Base-by-base conservation (phyloP, 164 flowering plant species). In the Piper betle region DNA sequence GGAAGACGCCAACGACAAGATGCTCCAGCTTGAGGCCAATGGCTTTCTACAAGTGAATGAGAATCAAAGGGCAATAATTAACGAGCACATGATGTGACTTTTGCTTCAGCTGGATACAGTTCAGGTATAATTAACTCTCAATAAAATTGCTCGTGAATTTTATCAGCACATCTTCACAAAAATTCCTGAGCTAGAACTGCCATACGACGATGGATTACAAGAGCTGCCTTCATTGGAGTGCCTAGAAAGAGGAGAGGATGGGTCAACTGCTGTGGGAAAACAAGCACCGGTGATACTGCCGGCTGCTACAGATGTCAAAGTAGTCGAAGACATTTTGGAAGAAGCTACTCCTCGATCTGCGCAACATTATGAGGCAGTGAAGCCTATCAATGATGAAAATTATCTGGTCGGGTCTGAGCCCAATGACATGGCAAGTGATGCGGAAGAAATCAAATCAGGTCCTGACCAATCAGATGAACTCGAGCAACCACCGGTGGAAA, bases 41-140 rank as follows among this genome's bases (percentile, higher is more conserved):
- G n/a, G 71, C 46, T 72, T 69, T 42, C 52, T 55, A 10, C 64
- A 43, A 53, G 67, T 48, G 6, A 71, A 72, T 62, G 58, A 74
- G 20, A 83, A 75, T 75, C 75, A 79, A 57, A 80, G 42, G 59
- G 38, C 62, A 20, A 19, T 77, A 0, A 64, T 90, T 69, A 80
- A 80, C 50, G 92, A 87, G 66, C 79, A 65, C 18, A 82, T 85
- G 60, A 90, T 87, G 92, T 70, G 69, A 56, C 77, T 85, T 4
- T 79, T 90, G 37, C 75, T 87, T 17, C 75, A 79, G 68, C 52
- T 90, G 58, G 95, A 87, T 59, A 66, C 91, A 0, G 77, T 90
- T 55, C 95, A 87, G 95, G 97, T 89, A 79, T 54, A 67, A 37
- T 0, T 16, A 25, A 57, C 10, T 57, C 6, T 13, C 39, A 19